Base-by-base conservation (phyloP, 2,329 filamentous ascomycete genomes). In the Talaromyces atroroseus region DNA sequence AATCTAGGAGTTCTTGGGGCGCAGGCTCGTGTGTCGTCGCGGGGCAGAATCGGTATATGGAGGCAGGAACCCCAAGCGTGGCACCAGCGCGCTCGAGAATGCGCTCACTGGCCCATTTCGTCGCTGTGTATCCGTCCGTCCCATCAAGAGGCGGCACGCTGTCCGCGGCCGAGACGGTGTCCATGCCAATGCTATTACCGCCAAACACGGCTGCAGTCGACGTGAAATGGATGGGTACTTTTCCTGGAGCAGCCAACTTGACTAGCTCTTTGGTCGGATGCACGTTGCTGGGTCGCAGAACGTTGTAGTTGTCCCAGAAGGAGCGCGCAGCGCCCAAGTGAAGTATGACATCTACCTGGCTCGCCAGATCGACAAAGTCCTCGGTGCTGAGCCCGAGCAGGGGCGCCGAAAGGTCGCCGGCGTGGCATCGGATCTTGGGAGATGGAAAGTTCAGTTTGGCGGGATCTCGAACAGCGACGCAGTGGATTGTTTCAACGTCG, bases 101-200 rank as follows among this genome's bases (percentile, higher is more conserved):
- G 3, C 61, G 58, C 61, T 78, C 75, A 45, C 65, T 65, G 0
- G 67, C 71, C 75, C 75, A 77, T 57, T 75, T 75, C 14, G 63
- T 59, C 1, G 70, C 68, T 2, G 63, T 60, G 53, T 76, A 77
- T 1, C 74, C 74, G 18, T 70, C 59, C 5, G 63, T 49, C 12
- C 66, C 67, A 46, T 69, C 61, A 3, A 50, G 38, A 1, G 71
- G 64, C 0, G 71, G 71, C 5, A 54, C 49, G 44, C 58, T 61
- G 12, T 61, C 56, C 14, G 63, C 54, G 7, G 63, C 32, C 10
- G 49, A 51, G 24, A 26, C 36, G 3, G 20, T 20, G 14, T 42
- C 49, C 11, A 48, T 24, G 12, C 24, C 24, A 3, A 1, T 20
- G 32, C 40, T 26, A 21, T 12, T 34, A 23, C 20, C 21, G 5